Evolutionary conservation across 2,329 filamentous ascomycete genomes (phyloP).

Genomic region (Pestalotiopsis sp.): DNA sequence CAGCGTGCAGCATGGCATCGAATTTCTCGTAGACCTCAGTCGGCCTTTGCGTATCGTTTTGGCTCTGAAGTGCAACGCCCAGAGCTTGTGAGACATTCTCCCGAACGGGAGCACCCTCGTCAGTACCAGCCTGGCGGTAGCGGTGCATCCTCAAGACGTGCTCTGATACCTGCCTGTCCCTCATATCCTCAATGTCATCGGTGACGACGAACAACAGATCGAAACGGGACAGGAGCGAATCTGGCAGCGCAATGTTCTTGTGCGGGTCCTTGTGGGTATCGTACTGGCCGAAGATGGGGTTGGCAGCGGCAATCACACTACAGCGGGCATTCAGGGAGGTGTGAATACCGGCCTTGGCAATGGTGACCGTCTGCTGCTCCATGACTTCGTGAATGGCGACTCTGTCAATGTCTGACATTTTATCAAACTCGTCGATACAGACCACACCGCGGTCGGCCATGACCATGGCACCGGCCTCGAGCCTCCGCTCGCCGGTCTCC

Average conservation of each 20-base stretch:
- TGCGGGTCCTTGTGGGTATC: constrained; percentile 98
- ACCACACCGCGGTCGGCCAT: constrained; percentile 95
- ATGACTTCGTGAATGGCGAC: constrained; percentile 99
- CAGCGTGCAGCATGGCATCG: constrained; percentile 92
- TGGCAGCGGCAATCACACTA: constrained; percentile 94
- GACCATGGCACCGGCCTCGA: constrained; percentile 98
- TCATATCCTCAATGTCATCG: constrained; percentile 93
- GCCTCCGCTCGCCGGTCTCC: constrained; percentile 90
- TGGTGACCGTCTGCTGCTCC: constrained; percentile 99
- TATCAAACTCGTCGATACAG: constrained; percentile 99
- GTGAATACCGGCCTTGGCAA: constrained; percentile 97
- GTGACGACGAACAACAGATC: constrained; percentile 97
- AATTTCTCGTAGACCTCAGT: constrained; percentile 96
- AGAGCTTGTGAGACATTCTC: constrained; percentile 84
- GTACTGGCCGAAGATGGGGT: constrained; percentile 97
- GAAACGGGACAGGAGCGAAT: constrained; percentile 96
- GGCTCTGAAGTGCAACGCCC: constrained; percentile 82
- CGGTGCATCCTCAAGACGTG: constrained; percentile 97
- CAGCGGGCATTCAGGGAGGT: constrained; percentile 96
- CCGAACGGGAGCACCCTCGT: constrained; percentile 92
- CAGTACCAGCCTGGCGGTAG: constrained; percentile 88
- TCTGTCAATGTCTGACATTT: constrained; percentile 98
- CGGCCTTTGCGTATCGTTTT: constrained; percentile 70
- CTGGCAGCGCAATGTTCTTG: constrained; percentile 95
- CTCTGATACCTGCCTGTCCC: constrained; percentile 90